Evolutionary conservation across 116 monocot genomes (phyloP).

Genomic region (Posidonia oceanica): DNA sequence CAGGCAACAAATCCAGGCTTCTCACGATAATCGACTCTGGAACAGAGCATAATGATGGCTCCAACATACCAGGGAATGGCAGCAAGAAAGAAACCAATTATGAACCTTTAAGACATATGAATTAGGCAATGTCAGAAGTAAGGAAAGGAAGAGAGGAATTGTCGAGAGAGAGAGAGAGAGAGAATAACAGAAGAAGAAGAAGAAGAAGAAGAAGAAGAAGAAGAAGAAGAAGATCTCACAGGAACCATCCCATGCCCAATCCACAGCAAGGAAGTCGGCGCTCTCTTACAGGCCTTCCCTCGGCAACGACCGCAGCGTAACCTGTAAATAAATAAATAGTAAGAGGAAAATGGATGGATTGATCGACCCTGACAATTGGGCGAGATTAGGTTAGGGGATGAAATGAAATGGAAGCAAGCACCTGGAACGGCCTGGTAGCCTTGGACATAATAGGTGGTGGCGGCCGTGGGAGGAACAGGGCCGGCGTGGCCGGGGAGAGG

Average conservation of each 20-base stretch:
- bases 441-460: slow-evolving; percentile 23
- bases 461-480: not conserved
- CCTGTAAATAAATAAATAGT: slow-evolving; percentile 11
- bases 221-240: slow-evolving; percentile 33
- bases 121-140: not conserved
- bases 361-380: not conserved
- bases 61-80: slow-evolving; percentile 90
- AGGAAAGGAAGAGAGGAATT: not conserved
- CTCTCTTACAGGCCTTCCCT: slow-evolving; percentile 48
- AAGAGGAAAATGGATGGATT: not conserved
- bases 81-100: slow-evolving; percentile 75
- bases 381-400: not conserved
- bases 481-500: slow-evolving; percentile 10
- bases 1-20: slow-evolving; percentile 71
- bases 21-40: slow-evolving; percentile 66
- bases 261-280: slow-evolving; percentile 66
- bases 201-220: not conserved
- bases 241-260: slow-evolving; percentile 74
- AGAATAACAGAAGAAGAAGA: too few species aligned
- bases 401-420: not conserved
- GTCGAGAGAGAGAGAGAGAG: too few species aligned
- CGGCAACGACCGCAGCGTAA: slow-evolving; percentile 49
- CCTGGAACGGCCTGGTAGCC: slow-evolving; percentile 65
- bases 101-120: slow-evolving; percentile 41
- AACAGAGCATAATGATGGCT: slow-evolving; percentile 59